Conservation (phyloP, 371 early-diverging fungal species). For the Apophysomyces ossiformis region DNA sequence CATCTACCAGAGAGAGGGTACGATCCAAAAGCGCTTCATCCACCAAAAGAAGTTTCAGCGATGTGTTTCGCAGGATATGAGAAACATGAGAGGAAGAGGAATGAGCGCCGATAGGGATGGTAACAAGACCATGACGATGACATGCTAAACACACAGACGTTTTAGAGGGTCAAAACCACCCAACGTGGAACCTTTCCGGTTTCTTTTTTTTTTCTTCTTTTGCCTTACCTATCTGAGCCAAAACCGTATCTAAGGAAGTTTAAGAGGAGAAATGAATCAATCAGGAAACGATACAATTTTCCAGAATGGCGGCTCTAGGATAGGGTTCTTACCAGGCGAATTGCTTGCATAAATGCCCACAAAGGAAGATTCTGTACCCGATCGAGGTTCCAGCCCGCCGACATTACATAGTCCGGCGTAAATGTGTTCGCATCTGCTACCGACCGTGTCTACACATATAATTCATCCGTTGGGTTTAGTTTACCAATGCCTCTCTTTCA, state of each 20-base stretch:
- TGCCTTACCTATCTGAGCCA: conserved; percentile 47
- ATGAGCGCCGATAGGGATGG: conserved; percentile 46
- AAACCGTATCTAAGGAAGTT: conserved; percentile 31
- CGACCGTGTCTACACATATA: conserved; percentile 25
- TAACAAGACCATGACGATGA: conserved; percentile 41
- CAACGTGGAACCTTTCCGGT: neutral
- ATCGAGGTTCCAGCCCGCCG: conserved; percentile 45
- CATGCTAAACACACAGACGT: conserved; percentile 30
- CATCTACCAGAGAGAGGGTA: conserved; percentile 23
- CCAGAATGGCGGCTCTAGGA: neutral
- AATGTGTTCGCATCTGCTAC: conserved; percentile 21
- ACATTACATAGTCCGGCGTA: conserved; percentile 33
- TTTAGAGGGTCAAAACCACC: conserved; percentile 10
- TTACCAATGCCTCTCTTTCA: too few species aligned
- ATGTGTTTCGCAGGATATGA: conserved; percentile 33
- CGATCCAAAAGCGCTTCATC: conserved; percentile 25
- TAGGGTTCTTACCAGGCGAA: conserved; percentile 46
- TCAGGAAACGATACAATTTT: conserved; percentile 18
- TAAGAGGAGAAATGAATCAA: conserved; percentile 4
- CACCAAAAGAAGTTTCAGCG: conserved; percentile 35
- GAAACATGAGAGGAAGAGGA: conserved; percentile 34
- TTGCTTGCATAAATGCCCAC: conserved; percentile 57
- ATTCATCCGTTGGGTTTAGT: too few species aligned
- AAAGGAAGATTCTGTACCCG: conserved; percentile 47
- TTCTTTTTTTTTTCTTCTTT: neutral